phyloP scores from a whole-genome alignment of 352 stramenopile species.

The Pythium dissotocum region DNA sequence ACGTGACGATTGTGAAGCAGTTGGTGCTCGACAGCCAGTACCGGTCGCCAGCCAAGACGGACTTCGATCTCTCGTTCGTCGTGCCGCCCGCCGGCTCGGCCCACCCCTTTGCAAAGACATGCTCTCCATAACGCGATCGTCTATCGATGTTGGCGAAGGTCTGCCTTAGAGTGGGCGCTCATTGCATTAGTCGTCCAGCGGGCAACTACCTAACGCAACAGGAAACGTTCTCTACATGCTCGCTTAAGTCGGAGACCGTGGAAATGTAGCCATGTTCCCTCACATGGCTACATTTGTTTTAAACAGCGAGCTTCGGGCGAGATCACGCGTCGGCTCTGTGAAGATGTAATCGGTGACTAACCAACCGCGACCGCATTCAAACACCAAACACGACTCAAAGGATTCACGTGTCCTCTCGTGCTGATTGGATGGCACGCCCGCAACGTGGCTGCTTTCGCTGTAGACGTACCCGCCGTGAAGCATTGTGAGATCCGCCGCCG shows the following conservation, averaged over 20 bases:
- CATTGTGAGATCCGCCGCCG: no score
- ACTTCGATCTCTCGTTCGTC: slow-evolving; percentile 71
- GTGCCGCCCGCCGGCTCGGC: slow-evolving; percentile 25
- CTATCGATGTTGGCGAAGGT: no score
- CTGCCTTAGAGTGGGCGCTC: no score
- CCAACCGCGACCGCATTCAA: no score
- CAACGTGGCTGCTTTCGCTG: not conserved
- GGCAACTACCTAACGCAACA: no score
- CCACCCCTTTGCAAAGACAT: not conserved
- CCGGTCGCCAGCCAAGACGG: slow-evolving; percentile 34
- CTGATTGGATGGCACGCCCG: slow-evolving; percentile 1
- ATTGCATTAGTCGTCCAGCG: no score
- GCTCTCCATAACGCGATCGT: no score
- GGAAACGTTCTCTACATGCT: no score
- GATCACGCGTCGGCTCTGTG: not conserved
- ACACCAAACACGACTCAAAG: not conserved
- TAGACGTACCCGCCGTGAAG: not conserved
- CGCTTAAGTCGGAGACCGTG: not conserved
- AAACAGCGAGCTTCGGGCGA: not conserved
- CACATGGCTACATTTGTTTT: not conserved
- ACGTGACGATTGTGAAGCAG: no score
- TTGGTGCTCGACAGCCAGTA: no score
- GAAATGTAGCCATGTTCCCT: not conserved
- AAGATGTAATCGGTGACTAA: not conserved
- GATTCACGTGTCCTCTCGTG: not conserved